phyloP scores from a whole-genome alignment of 1,139 yeast genomes.

The Saccharomyces pastorianus region DNA sequence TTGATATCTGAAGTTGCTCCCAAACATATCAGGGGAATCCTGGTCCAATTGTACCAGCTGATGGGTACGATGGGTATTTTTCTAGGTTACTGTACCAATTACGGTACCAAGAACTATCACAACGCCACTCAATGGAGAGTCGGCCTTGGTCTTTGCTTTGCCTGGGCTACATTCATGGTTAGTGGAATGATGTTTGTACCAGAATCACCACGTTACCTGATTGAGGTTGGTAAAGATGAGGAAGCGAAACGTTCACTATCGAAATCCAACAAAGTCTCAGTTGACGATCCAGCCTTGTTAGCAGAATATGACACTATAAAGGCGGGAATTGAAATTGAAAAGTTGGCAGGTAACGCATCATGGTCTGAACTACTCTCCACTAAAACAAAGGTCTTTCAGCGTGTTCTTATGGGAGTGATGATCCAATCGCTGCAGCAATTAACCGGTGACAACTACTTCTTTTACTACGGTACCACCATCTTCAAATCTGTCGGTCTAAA shows the following conservation, averaged over 20 bases:
- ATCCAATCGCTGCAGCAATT: conserved; percentile 64
- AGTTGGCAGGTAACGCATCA: conserved; percentile 30
- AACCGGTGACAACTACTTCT: conserved; percentile 69
- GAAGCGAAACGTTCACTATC: conserved; percentile 46
- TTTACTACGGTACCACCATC: conserved; percentile 67
- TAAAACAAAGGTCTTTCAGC: conserved; percentile 39
- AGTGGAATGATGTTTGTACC: conserved; percentile 59
- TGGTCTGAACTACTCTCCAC: conserved; percentile 32
- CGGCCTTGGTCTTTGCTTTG: conserved; percentile 43
- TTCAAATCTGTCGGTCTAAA: conserved; percentile 62
- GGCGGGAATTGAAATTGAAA: conserved; percentile 47
- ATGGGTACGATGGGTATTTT: conserved; percentile 53
- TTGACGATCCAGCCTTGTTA: conserved; percentile 39
- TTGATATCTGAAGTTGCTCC: conserved; percentile 58
- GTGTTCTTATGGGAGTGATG: conserved; percentile 54
- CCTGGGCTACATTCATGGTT: conserved; percentile 35
- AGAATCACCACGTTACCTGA: conserved; percentile 66
- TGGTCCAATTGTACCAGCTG: conserved; percentile 52
- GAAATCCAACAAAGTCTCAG: conserved; percentile 38
- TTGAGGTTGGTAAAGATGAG: conserved; percentile 43
- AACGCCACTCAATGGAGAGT: conserved; percentile 50
- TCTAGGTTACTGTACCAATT: conserved; percentile 50
- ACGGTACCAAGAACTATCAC: conserved; percentile 42
- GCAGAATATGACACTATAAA: conserved; percentile 51
- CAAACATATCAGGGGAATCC: conserved; percentile 55